A percentile compares a stretch with the other conserved stretches of the same genome.
phyloP scores from a whole-genome alignment of 805 yeast genomes.

The Yamadazyma tumulicola region DNA sequence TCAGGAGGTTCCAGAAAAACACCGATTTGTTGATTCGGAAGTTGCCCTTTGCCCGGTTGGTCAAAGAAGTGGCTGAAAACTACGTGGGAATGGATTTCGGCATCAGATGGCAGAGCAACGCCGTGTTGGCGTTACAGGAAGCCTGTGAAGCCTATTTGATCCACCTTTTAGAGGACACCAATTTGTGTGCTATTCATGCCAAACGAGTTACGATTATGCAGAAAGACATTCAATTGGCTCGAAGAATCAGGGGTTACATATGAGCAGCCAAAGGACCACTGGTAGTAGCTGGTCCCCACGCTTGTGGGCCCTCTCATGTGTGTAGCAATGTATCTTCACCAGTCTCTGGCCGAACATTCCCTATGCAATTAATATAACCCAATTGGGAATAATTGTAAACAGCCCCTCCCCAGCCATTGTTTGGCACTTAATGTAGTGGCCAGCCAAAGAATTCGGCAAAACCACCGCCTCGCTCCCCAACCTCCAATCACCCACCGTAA shows the following conservation, averaged over 20 bases:
- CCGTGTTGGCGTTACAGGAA: conserved; percentile 74
- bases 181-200: conserved; percentile 73
- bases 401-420: no score
- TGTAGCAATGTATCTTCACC: background rate
- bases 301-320: no score
- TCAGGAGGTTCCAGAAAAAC: conserved; percentile 61
- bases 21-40: conserved; percentile 67
- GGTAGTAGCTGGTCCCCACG: no score
- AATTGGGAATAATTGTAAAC: conserved; percentile 5
- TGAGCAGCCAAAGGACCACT: no score
- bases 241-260: conserved; percentile 61
- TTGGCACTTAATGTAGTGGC: no score
- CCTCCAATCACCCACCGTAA: no score
- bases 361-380: conserved; percentile 7
- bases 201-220: conserved; percentile 84
- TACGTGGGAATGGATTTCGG: conserved; percentile 53
- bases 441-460: no score
- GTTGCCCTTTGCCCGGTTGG: conserved; percentile 74
- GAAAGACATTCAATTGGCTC: conserved; percentile 75
- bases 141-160: conserved; percentile 77
- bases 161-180: conserved; percentile 73
- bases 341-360: no score
- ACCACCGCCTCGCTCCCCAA: no score
- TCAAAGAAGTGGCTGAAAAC: conserved; percentile 67
- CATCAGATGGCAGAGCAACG: conserved; percentile 76